A percentile compares a stretch with the other conserved stretches of the same genome.
phyloP scores from a whole-genome alignment of 257 asterid species.

The Solanum tarapatanum region DNA sequence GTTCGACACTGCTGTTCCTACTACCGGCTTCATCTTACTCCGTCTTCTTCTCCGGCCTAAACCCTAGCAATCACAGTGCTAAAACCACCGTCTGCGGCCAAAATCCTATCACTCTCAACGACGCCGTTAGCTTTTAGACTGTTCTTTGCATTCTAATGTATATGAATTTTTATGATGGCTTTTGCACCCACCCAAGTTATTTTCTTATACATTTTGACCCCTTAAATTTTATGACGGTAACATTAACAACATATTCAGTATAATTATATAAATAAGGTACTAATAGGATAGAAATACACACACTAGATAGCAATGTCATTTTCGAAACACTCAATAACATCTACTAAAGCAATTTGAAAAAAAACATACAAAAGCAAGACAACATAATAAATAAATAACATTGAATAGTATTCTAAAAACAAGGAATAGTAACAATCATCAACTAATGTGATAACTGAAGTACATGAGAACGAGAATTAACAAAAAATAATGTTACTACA shows the following conservation, averaged over 20 bases:
- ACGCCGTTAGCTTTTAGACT: neutral
- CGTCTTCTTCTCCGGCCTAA: neutral
- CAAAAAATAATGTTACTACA: too few species aligned
- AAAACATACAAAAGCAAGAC: too few species aligned
- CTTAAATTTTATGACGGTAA: neutral
- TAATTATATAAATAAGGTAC: slow-evolving; percentile 27
- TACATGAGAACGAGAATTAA: too few species aligned
- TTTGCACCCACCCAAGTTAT: neutral
- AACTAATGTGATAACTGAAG: too few species aligned
- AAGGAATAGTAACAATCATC: too few species aligned
- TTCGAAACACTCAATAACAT: too few species aligned
- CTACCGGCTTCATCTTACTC: slow-evolving; percentile 56
- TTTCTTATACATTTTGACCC: neutral
- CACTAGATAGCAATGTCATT: too few species aligned
- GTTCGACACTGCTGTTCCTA: slow-evolving; percentile 51
- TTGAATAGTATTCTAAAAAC: too few species aligned
- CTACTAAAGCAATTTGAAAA: too few species aligned
- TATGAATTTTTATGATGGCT: too few species aligned
- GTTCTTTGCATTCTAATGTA: too few species aligned
- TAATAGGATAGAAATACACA: neutral
- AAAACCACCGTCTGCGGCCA: neutral
- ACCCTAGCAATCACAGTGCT: neutral
- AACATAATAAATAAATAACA: too few species aligned
- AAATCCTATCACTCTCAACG: neutral
- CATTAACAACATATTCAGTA: neutral